These are phyloP conservation scores for Phlyctochytrium arcticum DNA, from an alignment of 192 early-diverging fungal genomes.

Conservation along the genomic window DNA sequence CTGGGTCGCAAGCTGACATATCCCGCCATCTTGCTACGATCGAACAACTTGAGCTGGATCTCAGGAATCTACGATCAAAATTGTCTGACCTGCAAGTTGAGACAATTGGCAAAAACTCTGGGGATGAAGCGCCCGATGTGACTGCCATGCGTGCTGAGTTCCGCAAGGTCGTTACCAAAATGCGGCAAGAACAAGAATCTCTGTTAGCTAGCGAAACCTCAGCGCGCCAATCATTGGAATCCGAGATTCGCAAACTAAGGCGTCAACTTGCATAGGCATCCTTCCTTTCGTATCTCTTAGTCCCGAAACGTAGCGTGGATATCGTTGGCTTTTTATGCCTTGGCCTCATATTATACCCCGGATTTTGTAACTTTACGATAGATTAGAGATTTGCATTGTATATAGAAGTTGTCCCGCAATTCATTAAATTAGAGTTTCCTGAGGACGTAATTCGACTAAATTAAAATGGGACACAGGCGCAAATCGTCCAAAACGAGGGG, in stretches of 20 bases:
- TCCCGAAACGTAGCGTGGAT: too few species aligned
- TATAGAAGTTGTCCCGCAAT: too few species aligned
- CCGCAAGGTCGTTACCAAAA: slow-evolving; percentile 28
- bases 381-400: too few species aligned
- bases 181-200: slow-evolving; percentile 5
- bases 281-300: too few species aligned
- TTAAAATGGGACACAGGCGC: too few species aligned
- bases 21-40: background rate
- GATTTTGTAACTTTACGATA: too few species aligned
- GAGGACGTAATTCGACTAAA: too few species aligned
- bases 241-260: slow-evolving; percentile 21
- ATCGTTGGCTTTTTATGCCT: too few species aligned
- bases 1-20: background rate
- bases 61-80: slow-evolving; percentile 10
- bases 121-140: slow-evolving; percentile 8
- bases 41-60: background rate
- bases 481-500: too few species aligned
- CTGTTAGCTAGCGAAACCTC: slow-evolving; percentile 15
- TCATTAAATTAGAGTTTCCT: too few species aligned
- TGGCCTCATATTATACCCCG: too few species aligned
- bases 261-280: too few species aligned
- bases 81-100: slow-evolving; percentile 25
- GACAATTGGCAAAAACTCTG: slow-evolving; percentile 13
- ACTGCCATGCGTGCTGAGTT: slow-evolving; percentile 32
- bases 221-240: background rate